Conservation (phyloP, 495 filamentous ascomycete genomes). For the Cenococcum geophilum region DNA sequence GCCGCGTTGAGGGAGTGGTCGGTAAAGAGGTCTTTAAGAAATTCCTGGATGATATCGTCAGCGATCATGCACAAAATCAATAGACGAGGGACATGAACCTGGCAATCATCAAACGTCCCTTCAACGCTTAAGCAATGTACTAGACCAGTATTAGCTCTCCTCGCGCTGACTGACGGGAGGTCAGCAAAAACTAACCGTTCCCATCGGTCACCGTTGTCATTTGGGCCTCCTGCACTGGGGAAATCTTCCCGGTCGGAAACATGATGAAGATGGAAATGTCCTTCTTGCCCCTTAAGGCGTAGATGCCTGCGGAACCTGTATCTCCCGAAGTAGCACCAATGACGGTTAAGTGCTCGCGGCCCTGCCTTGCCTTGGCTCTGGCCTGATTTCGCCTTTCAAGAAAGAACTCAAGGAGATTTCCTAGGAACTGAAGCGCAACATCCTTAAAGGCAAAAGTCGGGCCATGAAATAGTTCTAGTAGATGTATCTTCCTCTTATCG, state of each 20-base stretch:
- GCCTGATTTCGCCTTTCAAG: constrained; percentile 74
- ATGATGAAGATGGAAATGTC: constrained; percentile 90
- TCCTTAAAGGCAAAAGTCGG: constrained; percentile 95
- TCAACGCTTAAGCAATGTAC: constrained; percentile 80
- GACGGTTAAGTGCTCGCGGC: constrained; percentile 81
- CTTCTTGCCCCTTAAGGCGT: constrained; percentile 93
- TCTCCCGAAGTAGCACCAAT: constrained; percentile 91
- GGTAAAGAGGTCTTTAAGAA: constrained; percentile 85
- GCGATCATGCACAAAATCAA: too few relatives aligned
- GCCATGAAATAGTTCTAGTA: constrained; percentile 97
- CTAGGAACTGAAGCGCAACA: constrained; percentile 81
- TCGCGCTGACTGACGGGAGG: too few relatives aligned
- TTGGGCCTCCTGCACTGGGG: constrained; percentile 84
- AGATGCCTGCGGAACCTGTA: constrained; percentile 92
- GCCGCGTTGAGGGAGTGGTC: constrained; percentile 67
- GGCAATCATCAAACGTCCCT: constrained; percentile 92
- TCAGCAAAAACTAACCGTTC: too few relatives aligned
- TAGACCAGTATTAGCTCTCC: too few relatives aligned
- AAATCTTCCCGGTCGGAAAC: constrained; percentile 75
- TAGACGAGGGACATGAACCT: constrained; percentile 47
- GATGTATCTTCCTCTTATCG: constrained; percentile 60
- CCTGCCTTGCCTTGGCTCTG: constrained; percentile 59
- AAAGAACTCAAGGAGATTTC: constrained; percentile 96
- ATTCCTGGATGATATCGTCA: constrained; percentile 51
- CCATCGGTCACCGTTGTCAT: constrained; percentile 86